Base-by-base conservation (phyloP, 148 eudicot genomes). In the Amaranthus hypochondriacus region DNA sequence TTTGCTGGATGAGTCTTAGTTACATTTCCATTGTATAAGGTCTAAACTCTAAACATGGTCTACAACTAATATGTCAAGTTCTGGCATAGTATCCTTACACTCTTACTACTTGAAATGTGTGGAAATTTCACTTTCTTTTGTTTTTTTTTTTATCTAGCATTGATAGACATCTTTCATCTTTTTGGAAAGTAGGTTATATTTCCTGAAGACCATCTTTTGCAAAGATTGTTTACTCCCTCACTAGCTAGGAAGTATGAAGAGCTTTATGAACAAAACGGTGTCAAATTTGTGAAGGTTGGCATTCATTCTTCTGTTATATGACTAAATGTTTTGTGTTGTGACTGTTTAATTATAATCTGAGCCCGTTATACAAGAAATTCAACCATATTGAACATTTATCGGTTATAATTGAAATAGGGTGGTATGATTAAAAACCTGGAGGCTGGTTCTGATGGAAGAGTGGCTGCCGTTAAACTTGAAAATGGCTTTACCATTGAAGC, bases 401-500 rank as follows among this genome's bases (percentile, higher is more conserved):
- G 56, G 15, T 44, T 43, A 9, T 4, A 7, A 42, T 0, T 69
- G 18, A 53, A 68, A 69, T 82, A 96, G 99, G 96, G 97, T 61
- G 91, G 84, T 71, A 80, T 80, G 64, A 90, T 96, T 59, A 83
- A 83, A 81, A 86, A 82, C 81, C 75, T 96, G 44, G 97, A 89
- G 82, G 89, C 94, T 82, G 97, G 96, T 81, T 68, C 91, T 83
- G 91, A 90, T 82, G 97, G 99, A 75, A 85, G 76, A 21, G 96
- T 96, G 49, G 72, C 88, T 78, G 86, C 87, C 72, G 89, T 96
- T 50, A 92, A 81, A 80, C 97, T 96, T 75, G 97, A 83, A 78
- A 70, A 88, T 85, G 99, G 97, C 63, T 92, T 96, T 65, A 83
- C 82, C 56, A 83, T 96, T 66, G 96, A 96, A 77, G 94, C 97